Evolutionary conservation across 257 asterid species (phyloP).

Genomic region (Forsythia suspensa): DNA sequence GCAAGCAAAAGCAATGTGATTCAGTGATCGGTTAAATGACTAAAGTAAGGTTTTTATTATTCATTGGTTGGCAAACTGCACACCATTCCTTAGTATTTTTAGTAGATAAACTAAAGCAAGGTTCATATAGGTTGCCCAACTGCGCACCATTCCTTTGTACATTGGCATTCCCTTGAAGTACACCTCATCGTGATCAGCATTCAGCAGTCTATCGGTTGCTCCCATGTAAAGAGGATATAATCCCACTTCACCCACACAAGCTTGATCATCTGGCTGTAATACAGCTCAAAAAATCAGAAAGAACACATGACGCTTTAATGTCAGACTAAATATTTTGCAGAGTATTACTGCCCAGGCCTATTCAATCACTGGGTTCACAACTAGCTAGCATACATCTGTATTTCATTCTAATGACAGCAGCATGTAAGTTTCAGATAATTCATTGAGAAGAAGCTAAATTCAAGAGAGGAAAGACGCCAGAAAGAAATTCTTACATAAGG

Average conservation of each 20-base stretch:
- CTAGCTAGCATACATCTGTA: neutral
- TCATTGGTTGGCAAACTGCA: too few relatives aligned
- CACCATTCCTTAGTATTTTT: neutral
- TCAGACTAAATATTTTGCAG: neutral
- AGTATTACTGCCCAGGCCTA: neutral
- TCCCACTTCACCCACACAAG: slow-evolving; percentile 89
- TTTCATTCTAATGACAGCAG: neutral
- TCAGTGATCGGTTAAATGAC: slow-evolving; percentile 7
- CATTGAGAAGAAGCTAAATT: neutral
- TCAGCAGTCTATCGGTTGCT: slow-evolving; percentile 71
- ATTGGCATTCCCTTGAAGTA: slow-evolving; percentile 91
- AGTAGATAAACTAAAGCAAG: slow-evolving; percentile 2
- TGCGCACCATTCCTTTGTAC: slow-evolving; percentile 73
- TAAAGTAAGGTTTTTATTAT: too few relatives aligned
- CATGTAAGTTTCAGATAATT: neutral
- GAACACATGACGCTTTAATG: neutral
- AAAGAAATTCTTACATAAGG: slow-evolving; percentile 60
- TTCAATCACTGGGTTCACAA: neutral
- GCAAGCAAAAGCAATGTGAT: neutral
- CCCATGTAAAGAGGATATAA: slow-evolving; percentile 76
- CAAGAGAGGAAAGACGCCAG: neutral
- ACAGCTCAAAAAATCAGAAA: slow-evolving; percentile 9
- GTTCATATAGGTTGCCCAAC: neutral
- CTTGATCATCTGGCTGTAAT: slow-evolving; percentile 69
- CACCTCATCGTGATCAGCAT: slow-evolving; percentile 84